These are phyloP conservation scores for Colletotrichum salicis DNA, from an alignment of 2,329 filamentous ascomycete genomes.

Conservation along the genomic window DNA sequence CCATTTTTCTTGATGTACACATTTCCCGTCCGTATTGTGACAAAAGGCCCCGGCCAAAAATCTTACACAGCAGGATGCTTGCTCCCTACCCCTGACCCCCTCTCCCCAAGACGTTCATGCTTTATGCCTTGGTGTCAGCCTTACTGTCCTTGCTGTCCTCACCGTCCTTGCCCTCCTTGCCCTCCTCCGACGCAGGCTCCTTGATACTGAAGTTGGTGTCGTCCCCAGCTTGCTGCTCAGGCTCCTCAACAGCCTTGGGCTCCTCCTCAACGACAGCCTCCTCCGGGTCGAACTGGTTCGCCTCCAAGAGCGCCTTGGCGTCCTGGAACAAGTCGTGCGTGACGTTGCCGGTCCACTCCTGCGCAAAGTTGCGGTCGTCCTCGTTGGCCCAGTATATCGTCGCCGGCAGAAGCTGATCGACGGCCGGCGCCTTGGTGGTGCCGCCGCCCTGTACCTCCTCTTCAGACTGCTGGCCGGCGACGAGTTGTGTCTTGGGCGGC, in stretches of 20 bases:
- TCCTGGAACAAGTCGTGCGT: constrained; percentile 54
- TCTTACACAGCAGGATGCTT: not conserved
- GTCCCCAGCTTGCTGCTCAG: not conserved
- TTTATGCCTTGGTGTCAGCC: constrained; percentile 3
- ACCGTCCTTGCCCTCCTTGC: not conserved
- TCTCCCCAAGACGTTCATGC: not conserved
- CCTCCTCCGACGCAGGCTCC: constrained; percentile 39
- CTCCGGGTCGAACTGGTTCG: constrained; percentile 7
- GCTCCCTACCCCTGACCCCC: not conserved
- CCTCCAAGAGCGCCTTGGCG: not conserved
- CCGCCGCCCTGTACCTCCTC: constrained; percentile 31
- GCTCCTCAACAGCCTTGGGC: constrained; percentile 22
- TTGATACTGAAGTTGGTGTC: constrained; percentile 25
- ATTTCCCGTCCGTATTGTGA: constrained; percentile 3
- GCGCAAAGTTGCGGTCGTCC: constrained; percentile 58
- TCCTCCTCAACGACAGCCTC: constrained; percentile 26
- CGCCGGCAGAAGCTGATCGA: constrained; percentile 49
- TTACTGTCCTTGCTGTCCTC: constrained; percentile 10
- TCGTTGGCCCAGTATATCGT: constrained; percentile 64
- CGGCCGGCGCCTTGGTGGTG: not conserved
- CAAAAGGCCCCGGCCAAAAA: not conserved
- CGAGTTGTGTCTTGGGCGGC: not conserved
- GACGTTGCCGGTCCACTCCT: constrained; percentile 64
- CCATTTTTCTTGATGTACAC: constrained; percentile 25
- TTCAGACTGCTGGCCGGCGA: not conserved